Conservation (phyloP, 352 stramenopile genomes). For the Phytopythium mirpurense region DNA sequence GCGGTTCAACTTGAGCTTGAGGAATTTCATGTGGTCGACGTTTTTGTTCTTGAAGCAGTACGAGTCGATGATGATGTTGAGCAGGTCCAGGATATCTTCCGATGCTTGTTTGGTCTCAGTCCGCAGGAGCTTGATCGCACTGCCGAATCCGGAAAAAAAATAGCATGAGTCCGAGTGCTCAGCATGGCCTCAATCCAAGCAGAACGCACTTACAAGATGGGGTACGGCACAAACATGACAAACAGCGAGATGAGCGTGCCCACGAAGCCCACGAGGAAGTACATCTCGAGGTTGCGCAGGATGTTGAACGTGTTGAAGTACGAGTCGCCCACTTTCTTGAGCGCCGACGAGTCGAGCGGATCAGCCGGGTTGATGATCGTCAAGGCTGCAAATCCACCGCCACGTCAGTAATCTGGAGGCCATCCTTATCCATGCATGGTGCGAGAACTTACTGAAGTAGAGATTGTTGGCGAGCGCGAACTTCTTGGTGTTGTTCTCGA, state of each 20-base stretch:
- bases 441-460: conserved; percentile 82
- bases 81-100: conserved; percentile 58
- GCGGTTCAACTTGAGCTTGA: conserved; percentile 61
- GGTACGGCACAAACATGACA: conserved; percentile 75
- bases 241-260: conserved; percentile 64
- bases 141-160: conserved; percentile 11
- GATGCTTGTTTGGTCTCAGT: conserved; percentile 40
- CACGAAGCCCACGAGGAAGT: conserved; percentile 71
- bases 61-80: conserved; percentile 79
- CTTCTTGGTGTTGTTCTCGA: conserved; percentile 85
- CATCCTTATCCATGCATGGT: no score
- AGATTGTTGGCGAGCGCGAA: conserved; percentile 80
- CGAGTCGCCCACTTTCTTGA: conserved; percentile 41
- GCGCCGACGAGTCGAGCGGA: conserved; percentile 32
- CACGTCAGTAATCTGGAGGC: no score
- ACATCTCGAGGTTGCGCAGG: conserved; percentile 66
- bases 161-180: no score
- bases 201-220: conserved; percentile 55
- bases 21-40: conserved; percentile 77
- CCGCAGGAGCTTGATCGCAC: conserved; percentile 49
- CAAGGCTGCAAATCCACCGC: no score
- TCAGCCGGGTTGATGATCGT: conserved; percentile 72
- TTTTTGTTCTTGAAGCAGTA: conserved; percentile 89
- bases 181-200: no score
- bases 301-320: conserved; percentile 61